Evolutionary conservation across 2,329 filamentous ascomycete genomes (phyloP), one percentile per base, ranked within the genome.

Genomic region (Chrysoporthe puriensis): DNA sequence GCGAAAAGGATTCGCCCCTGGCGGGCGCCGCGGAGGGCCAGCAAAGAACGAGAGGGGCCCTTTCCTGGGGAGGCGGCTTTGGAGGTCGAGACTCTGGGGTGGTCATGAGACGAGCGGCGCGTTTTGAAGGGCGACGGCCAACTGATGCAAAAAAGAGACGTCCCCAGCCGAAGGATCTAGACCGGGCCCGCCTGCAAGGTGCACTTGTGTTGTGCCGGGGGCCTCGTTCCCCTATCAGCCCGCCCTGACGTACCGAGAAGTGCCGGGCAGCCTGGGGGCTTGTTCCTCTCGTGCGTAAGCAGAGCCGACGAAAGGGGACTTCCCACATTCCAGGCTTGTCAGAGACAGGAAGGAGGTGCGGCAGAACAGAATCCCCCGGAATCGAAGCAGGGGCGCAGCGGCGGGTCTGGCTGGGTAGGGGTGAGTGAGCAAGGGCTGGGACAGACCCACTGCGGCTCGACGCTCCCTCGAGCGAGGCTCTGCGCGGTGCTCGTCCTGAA

Each of bases 331-430:
- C n/a, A 60, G 65, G 44, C 68, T 66, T 66, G 66, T 56, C 64
- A 64, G 46, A 63, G 67, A 69, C 52, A 62, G 65, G 63, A 67
- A 64, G 67, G 60, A 66, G 56, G 59, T 54, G 59, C 63, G 42
- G 16, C 46, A 46, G 21, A 50, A 40, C 16, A n/a, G 32, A 26
- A 8, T 21, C 21, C 44, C 32, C 32, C 40, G n/a, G 32, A 9
- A 4, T 44, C 26, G 18, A 32, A 34, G 32, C 54, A 40, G 54
- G 54, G 54, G 9, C 5, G 21, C 21, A 54, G 63, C 44, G 59
- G 65, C 42, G 48, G 66, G 62, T 46, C 58, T 48, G 50, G 62
- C 61, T 46, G 62, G 40, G 43, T 40, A 48, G 64, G 46, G 58
- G 64, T 46, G 48, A 42, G 58, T 3, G 36, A 32, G 32, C 46